Percentiles rank a stretch among this genome's conserved stretches.
Conservation (phyloP, 1,139 yeast species). For the Sugiyamaella novakii region DNA sequence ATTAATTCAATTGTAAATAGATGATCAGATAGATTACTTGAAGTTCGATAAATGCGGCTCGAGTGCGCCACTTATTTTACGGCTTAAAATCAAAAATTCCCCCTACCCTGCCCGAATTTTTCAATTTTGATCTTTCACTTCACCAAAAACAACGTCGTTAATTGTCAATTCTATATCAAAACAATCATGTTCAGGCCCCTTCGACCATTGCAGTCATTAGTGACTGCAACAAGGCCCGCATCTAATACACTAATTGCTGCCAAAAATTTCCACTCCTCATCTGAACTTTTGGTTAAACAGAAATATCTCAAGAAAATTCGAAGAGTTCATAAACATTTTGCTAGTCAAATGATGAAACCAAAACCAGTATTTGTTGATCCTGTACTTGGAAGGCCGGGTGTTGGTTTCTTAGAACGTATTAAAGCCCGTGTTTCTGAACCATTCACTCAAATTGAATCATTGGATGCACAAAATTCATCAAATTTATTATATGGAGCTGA, state of each 20-base stretch:
- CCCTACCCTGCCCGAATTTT: constrained; percentile 13
- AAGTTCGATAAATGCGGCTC: no score
- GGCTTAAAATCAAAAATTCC: background rate
- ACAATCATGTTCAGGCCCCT: constrained; percentile 13
- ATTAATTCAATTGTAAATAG: no score
- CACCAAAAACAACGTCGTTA: background rate
- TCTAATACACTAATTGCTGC: background rate
- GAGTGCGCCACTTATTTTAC: background rate
- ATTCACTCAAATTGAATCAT: constrained; percentile 50
- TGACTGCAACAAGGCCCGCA: background rate
- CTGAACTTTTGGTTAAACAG: constrained; percentile 25
- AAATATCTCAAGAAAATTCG: constrained; percentile 33
- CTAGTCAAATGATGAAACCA: constrained; percentile 39
- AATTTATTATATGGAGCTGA: constrained; percentile 77
- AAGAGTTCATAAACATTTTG: constrained; percentile 40
- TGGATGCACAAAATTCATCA: constrained; percentile 59
- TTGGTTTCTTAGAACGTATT: constrained; percentile 71
- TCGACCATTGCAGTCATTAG: constrained; percentile 11
- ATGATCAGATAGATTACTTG: no score
- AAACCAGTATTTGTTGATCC: constrained; percentile 58
- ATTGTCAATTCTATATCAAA: background rate
- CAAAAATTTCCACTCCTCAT: constrained; percentile 10
- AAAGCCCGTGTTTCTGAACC: constrained; percentile 66
- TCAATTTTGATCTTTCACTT: background rate
- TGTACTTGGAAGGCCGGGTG: constrained; percentile 69